Evolutionary conservation across 805 yeast genomes (phyloP), one percentile per base, ranked within the genome.

Genomic region (Ogataea trehaloabstinens): DNA sequence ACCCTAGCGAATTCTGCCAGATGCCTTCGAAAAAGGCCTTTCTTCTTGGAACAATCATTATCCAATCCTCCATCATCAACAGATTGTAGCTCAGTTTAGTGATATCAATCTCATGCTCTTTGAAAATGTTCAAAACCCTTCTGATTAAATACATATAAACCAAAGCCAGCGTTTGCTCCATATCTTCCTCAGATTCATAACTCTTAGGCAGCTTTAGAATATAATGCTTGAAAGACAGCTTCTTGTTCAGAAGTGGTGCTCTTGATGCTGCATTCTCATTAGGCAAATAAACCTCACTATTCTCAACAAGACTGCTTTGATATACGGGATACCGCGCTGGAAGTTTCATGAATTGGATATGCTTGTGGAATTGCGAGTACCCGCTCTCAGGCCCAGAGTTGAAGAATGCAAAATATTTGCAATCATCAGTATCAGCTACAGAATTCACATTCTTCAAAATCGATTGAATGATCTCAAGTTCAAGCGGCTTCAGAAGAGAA

Each of bases 361-460:
- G 99, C 58, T 86, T 88, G 66, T 91, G 99, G 34, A 85, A 82
- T 55, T 89, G 93, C 0, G 96, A 88, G n/a, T 96, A 95, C 1
- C 98, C 99, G 45, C 95, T 79, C 50, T 78, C 73, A 15, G 80
- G 78, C 6, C 99, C 99, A 55, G 87, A 80, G 61, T 91, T 91
- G 72, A 78, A 91, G 61, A 91, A 91, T 0, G 89, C 89, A 58
- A 90, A 70, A 71, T 85, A 82, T 40, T 75, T 70, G 25, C 64
- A 39, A 5, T 40, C 63, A 20, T 63, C 66, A 12, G 60, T 66
- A 17, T 58, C 63, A 2, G 56, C 35, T 46, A 44, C 60, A 40
- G 62, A 60, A 51, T 78, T 76, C 36, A 84, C 64, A 13, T 63
- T 64, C 12, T 61, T 56, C 44, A 91, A 64, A 17, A 85, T 66